phyloP scores from a whole-genome alignment of 495 filamentous ascomycete species.

The Ramalina intermedia region DNA sequence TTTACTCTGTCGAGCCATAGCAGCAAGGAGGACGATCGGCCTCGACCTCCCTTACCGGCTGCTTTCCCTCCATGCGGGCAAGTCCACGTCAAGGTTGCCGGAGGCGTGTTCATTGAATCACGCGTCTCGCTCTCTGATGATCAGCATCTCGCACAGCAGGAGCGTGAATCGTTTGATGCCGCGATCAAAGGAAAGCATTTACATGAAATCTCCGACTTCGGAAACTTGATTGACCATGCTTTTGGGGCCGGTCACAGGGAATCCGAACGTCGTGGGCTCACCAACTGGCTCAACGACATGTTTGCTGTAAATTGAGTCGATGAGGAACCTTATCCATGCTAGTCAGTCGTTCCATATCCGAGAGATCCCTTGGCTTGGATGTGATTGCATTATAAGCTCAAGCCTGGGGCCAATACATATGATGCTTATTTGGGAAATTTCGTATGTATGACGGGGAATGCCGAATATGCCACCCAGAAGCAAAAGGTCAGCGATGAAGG shows the following conservation, averaged over 20 bases:
- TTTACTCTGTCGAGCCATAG: conserved; percentile 55
- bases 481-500: neutral
- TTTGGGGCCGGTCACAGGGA: neutral
- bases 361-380: neutral
- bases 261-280: neutral
- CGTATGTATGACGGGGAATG: neutral
- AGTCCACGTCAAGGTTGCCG: conserved; percentile 13
- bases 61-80: conserved; percentile 10
- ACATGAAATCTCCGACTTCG: conserved; percentile 25
- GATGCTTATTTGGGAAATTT: neutral
- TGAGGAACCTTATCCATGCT: no score
- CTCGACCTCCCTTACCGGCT: conserved; percentile 8
- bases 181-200: conserved; percentile 25
- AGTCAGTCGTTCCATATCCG: neutral
- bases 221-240: neutral
- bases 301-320: neutral
- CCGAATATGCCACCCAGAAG: neutral
- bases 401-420: neutral
- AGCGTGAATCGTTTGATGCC: conserved; percentile 16
- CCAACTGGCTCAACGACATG: conserved; percentile 8
- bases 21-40: conserved; percentile 9
- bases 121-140: conserved; percentile 29
- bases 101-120: conserved; percentile 20
- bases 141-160: conserved; percentile 19
- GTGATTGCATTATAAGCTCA: neutral